phyloP scores from a whole-genome alignment of 108 stramenopile genomes.

The Fistulifera solaris region DNA sequence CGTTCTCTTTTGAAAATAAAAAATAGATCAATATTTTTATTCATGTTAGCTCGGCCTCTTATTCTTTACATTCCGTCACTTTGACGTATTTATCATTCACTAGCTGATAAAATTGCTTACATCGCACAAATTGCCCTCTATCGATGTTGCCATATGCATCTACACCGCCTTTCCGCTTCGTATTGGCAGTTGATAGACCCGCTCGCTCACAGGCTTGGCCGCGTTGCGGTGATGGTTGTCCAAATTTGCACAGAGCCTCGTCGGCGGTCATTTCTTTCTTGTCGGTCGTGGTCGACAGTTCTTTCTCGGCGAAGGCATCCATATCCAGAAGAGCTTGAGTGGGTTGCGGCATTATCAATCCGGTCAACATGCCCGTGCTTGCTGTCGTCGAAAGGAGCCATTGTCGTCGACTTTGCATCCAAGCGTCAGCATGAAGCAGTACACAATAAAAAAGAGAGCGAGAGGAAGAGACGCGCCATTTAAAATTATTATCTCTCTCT shows the following conservation, averaged over 20 bases:
- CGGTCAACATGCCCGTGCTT: no score
- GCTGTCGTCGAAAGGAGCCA: no score
- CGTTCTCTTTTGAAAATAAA: no score
- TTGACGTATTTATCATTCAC: constrained; percentile 4
- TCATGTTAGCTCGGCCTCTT: no score
- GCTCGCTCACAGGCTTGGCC: constrained; percentile 38
- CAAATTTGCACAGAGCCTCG: constrained; percentile 35
- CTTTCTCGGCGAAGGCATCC: constrained; percentile 19
- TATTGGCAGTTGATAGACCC: constrained; percentile 13
- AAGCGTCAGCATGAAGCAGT: no score
- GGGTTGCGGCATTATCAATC: no score
- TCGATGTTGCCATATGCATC: constrained; percentile 34
- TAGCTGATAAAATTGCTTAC: constrained; percentile 9
- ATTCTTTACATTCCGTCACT: background rate
- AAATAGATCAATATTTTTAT: no score
- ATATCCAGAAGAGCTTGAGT: constrained; percentile 14
- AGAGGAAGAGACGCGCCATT: background rate
- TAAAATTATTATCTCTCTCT: no score
- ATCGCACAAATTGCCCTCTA: constrained; percentile 18
- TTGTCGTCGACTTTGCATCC: no score
- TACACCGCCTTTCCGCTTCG: constrained; percentile 3
- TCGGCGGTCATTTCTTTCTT: constrained; percentile 15
- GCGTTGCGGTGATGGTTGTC: constrained; percentile 19
- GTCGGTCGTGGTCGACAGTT: constrained; percentile 3
- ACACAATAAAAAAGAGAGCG: no score